A percentile compares a stretch with the other conserved stretches of the same genome.
Conservation (phyloP, 805 yeast species). For the Grigorovia humatica region DNA sequence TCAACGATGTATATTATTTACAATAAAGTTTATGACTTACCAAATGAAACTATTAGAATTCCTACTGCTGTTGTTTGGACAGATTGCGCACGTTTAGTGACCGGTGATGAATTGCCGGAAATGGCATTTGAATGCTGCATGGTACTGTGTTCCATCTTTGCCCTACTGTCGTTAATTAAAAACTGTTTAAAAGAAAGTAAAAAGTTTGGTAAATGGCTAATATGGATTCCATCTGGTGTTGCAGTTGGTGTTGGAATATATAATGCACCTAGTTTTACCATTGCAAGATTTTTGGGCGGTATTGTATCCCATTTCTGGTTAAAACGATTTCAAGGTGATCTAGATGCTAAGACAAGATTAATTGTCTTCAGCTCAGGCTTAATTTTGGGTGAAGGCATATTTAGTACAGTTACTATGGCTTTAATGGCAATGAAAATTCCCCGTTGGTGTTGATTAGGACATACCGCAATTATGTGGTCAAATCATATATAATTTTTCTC, state of each 20-base stretch:
- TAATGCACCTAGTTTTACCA: constrained; percentile 85
- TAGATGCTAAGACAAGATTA: constrained; percentile 54
- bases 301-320: constrained; percentile 52
- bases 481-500: neutral
- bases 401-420: constrained; percentile 73
- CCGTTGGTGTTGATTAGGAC: constrained; percentile 30
- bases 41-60: constrained; percentile 68
- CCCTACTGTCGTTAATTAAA: constrained; percentile 52
- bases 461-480: neutral
- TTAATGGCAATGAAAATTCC: constrained; percentile 62
- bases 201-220: constrained; percentile 30
- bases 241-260: constrained; percentile 97
- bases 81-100: constrained; percentile 86
- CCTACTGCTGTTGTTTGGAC: constrained; percentile 97
- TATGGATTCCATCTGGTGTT: constrained; percentile 81
- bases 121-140: constrained; percentile 53
- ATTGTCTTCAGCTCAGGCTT: constrained; percentile 87
- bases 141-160: constrained; percentile 58
- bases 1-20: constrained; percentile 76
- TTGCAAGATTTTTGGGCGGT: constrained; percentile 91
- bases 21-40: constrained; percentile 74
- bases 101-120: constrained; percentile 85
- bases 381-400: constrained; percentile 87
- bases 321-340: constrained; percentile 27
- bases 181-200: constrained; percentile 40